Conservation (phyloP, 2,329 filamentous ascomycete genomes). For the Verticillium isaacii region DNA sequence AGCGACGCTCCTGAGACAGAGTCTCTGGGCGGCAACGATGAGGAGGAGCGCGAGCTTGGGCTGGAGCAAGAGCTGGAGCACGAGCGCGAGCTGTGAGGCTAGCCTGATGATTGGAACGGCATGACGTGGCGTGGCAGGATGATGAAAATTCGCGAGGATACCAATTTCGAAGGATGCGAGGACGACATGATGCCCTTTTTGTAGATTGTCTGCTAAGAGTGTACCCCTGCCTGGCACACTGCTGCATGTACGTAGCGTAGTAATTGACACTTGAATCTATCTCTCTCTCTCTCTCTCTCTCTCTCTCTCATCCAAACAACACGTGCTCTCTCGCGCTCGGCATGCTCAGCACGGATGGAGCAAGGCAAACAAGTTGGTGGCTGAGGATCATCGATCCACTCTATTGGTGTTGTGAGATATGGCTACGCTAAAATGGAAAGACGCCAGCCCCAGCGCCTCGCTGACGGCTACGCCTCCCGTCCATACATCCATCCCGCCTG, state of each 20-base stretch:
- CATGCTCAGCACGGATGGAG: no score
- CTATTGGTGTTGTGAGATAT: neutral
- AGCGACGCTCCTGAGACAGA: neutral
- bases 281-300: neutral
- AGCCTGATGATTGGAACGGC: neutral
- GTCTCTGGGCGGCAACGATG: neutral
- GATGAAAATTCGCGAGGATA: neutral
- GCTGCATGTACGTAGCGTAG: neutral
- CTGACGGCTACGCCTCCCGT: neutral
- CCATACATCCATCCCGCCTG: neutral
- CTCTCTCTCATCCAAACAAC: neutral
- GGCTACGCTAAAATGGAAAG: neutral
- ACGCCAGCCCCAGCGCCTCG: neutral
- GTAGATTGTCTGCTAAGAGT: neutral
- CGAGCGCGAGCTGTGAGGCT: neutral
- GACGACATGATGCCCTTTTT: neutral
- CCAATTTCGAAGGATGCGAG: neutral
- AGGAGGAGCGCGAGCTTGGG: neutral
- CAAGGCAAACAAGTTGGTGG: neutral
- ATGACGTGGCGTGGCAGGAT: neutral
- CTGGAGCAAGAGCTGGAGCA: neutral
- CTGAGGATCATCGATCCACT: neutral
- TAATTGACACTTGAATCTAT: neutral
- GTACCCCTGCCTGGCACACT: neutral
- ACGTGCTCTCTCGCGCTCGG: no score